Percentiles rank a stretch among this genome's conserved stretches.
phyloP scores from a whole-genome alignment of 2,329 filamentous ascomycete genomes.

The Aureobasidium sp. region DNA sequence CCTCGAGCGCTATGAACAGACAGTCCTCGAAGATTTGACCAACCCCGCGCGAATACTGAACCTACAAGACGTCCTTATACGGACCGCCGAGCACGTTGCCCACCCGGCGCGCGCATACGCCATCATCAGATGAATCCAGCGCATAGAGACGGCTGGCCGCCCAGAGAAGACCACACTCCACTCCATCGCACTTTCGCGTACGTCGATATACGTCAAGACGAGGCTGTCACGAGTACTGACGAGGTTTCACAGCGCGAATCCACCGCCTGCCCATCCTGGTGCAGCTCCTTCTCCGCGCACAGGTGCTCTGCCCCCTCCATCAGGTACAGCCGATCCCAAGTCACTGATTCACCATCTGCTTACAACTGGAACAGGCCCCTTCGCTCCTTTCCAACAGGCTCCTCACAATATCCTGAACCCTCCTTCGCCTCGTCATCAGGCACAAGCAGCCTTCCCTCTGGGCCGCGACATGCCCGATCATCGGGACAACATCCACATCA shows the following conservation, averaged over 20 bases:
- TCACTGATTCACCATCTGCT: background rate
- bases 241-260: conserved; percentile 12
- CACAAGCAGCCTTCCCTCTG: conserved; percentile 30
- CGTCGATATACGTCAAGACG: background rate
- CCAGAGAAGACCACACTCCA: conserved; percentile 9
- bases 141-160: conserved; percentile 15
- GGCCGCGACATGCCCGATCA: conserved; percentile 38
- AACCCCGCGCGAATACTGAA: background rate
- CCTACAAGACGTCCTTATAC: background rate
- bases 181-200: conserved; percentile 6
- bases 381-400: conserved; percentile 36
- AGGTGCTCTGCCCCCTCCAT: conserved; percentile 24
- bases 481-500: conserved; percentile 46
- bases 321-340: background rate
- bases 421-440: conserved; percentile 34
- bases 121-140: conserved; percentile 17
- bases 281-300: conserved; percentile 27
- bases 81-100: background rate
- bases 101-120: conserved; percentile 7
- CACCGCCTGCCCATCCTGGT: conserved; percentile 22
- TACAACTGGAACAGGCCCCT: conserved; percentile 24
- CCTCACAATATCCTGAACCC: conserved; percentile 39
- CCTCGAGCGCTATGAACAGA: conserved; percentile 6
- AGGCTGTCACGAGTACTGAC: background rate
- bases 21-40: background rate